phyloP scores from a whole-genome alignment of 1,139 yeast species.

The Kurtzmaniella quercitrusa region DNA sequence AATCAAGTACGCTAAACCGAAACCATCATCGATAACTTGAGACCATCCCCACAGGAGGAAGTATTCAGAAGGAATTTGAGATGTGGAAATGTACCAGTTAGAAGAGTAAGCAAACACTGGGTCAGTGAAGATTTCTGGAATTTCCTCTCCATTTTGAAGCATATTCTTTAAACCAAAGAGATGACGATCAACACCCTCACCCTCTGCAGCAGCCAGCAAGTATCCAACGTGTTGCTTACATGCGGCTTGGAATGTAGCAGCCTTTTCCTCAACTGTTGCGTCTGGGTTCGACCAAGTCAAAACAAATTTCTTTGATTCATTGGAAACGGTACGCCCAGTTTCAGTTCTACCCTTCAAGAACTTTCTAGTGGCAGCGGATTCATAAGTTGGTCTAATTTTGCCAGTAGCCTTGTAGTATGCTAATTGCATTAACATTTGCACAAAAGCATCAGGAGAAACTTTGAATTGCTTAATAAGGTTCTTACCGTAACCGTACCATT shows the following conservation, averaged over 20 bases:
- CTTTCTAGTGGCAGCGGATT: slow-evolving; percentile 91
- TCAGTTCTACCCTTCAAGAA: slow-evolving; percentile 94
- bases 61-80: slow-evolving; percentile 84
- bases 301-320: slow-evolving; percentile 69
- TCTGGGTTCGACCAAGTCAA: slow-evolving; percentile 66
- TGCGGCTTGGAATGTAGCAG: slow-evolving; percentile 69
- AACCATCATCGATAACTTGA: slow-evolving; percentile 91
- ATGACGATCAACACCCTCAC: slow-evolving; percentile 92
- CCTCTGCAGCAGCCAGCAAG: slow-evolving; percentile 76
- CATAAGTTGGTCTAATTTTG: slow-evolving; percentile 84
- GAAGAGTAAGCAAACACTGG: slow-evolving; percentile 72
- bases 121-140: slow-evolving; percentile 73
- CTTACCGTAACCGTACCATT: slow-evolving; percentile 71
- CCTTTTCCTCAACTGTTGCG: slow-evolving; percentile 54
- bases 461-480: slow-evolving; percentile 63
- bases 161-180: slow-evolving; percentile 82
- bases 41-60: slow-evolving; percentile 97
- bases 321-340: slow-evolving; percentile 85
- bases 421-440: slow-evolving; percentile 72
- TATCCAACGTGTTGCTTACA: slow-evolving; percentile 71
- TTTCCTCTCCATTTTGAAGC: slow-evolving; percentile 52
- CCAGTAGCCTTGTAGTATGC: slow-evolving; percentile 82
- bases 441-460: slow-evolving; percentile 73
- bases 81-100: slow-evolving; percentile 84
- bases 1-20: slow-evolving; percentile 91